Conservation (phyloP, 805 yeast genomes). For the Wickerhamomyces hampshirensis region DNA sequence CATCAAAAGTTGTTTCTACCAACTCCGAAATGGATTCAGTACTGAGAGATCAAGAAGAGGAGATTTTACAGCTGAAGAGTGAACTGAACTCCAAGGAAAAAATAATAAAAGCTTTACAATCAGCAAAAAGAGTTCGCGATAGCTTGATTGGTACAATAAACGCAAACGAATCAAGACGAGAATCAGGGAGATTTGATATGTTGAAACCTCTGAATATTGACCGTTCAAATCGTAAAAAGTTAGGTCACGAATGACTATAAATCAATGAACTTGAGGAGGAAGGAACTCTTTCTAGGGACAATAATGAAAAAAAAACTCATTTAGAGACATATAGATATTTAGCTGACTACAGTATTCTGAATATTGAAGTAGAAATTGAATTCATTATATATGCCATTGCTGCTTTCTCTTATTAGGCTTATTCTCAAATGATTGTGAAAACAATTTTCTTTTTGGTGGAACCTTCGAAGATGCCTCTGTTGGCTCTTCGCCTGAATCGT, state of each 20-base stretch:
- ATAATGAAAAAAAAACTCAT: too few relatives aligned
- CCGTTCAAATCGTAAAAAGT: too few relatives aligned
- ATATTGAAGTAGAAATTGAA: too few relatives aligned
- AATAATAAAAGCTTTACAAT: slow-evolving; percentile 68
- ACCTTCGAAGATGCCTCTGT: slow-evolving; percentile 10
- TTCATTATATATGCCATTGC: background rate
- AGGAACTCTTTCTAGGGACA: too few relatives aligned
- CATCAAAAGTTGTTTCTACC: slow-evolving; percentile 11
- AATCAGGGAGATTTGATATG: slow-evolving; percentile 14
- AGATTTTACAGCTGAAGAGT: slow-evolving; percentile 58
- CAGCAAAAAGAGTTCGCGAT: slow-evolving; percentile 56
- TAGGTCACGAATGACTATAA: slow-evolving; percentile 1
- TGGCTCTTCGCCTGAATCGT: slow-evolving; percentile 6
- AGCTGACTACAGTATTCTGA: too few relatives aligned
- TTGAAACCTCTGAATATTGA: slow-evolving; percentile 20
- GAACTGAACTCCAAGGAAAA: slow-evolving; percentile 69
- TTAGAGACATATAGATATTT: too few relatives aligned
- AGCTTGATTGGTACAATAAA: slow-evolving; percentile 20
- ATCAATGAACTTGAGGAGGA: background rate
- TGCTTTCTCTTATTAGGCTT: background rate
- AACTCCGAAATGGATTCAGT: slow-evolving; percentile 25
- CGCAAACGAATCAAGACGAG: slow-evolving; percentile 21
- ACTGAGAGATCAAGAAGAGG: slow-evolving; percentile 60
- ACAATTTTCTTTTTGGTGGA: background rate
- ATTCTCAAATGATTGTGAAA: background rate